Evolutionary conservation across 2,329 filamentous ascomycete species (phyloP), one percentile per base, ranked within the genome.

Genomic region (Eurotiales sp.): DNA sequence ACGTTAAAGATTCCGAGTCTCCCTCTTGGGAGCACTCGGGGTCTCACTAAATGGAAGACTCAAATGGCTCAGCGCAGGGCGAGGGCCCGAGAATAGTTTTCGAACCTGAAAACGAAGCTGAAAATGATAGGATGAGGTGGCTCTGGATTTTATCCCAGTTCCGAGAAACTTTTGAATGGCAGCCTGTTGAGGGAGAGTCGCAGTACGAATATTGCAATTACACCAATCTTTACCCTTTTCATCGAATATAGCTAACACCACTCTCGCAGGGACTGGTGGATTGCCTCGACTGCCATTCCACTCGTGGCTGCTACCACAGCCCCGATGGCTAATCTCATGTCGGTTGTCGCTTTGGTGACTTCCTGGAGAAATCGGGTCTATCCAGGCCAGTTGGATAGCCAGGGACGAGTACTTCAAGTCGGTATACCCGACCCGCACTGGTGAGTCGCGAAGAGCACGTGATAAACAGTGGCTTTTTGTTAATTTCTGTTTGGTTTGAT

Each of bases 241-340:
- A 36, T 21, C 10, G 17, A 34, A 8, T 15, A 7, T 43, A 6
- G 8, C 46, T 41, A 19, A 39, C 30, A 4, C n/a, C 27, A 2
- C 6, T n/a, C n/a, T n/a, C n/a, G n/a, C 34, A 62, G 62, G 46
- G 68, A 72, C 46, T 77, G 74, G 74, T 78, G 76, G 76, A 65
- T 77, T 55, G 74, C 74, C 1, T 76, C 74, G 2, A 79, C 74
- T 1, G 74, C 73, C 3, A 77, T 91, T 56, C 88, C 87, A 27
- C 82, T 96, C 64, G 79, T 93, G 10, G 89, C 90, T 2, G 90
- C 89, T 29, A 90, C 90, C 0, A 79, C 93, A 2, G 90, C 89
- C 1, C 91, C 91, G 0, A 81, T 95, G 8, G 91, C 91, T 2
- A 95, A 91, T 52, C 84, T 93, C 25, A 87, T 93, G 69, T 92